A percentile compares a stretch with the other conserved stretches of the same genome.
phyloP scores from a whole-genome alignment of 352 stramenopile species.

The Phytopythium delawarense region DNA sequence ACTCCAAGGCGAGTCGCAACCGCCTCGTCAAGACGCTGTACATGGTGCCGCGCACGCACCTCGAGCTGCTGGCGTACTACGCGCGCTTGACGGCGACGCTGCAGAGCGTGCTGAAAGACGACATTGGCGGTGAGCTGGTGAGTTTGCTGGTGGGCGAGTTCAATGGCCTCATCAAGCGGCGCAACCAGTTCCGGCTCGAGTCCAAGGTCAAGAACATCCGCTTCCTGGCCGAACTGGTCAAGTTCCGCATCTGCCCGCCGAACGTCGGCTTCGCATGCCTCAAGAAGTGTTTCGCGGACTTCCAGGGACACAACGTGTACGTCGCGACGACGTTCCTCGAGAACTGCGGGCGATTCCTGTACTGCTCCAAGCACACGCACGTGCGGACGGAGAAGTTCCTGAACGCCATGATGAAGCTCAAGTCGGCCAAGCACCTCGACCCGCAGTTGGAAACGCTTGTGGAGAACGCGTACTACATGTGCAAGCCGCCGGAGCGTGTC shows the following conservation, averaged over 20 bases:
- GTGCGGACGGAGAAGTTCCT: conserved; percentile 88
- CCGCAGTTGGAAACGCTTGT: conserved; percentile 85
- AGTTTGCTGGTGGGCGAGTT: conserved; percentile 94
- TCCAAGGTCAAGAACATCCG: conserved; percentile 95
- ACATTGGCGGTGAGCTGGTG: conserved; percentile 90
- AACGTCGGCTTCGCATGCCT: conserved; percentile 93
- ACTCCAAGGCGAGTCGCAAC: conserved; percentile 91
- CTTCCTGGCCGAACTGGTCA: conserved; percentile 96
- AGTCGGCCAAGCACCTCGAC: conserved; percentile 91
- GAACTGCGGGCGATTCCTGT: conserved; percentile 94
- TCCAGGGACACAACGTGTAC: conserved; percentile 95
- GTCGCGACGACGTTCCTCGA: conserved; percentile 96
- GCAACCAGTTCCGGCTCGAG: conserved; percentile 93
- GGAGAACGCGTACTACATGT: conserved; percentile 93
- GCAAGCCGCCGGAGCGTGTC: conserved; percentile 84
- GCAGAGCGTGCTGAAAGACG: conserved; percentile 88
- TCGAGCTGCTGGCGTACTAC: conserved; percentile 96
- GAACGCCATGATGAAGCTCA: conserved; percentile 94
- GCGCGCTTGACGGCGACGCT: conserved; percentile 92
- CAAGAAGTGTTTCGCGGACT: conserved; percentile 94
- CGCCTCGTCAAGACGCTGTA: conserved; percentile 93
- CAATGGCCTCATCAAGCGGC: conserved; percentile 90
- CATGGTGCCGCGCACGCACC: conserved; percentile 87
- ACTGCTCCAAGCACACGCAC: conserved; percentile 93
- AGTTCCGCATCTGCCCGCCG: conserved; percentile 95